Percentiles rank a stretch among this genome's conserved stretches.
These are phyloP conservation scores for Didymellaceae sp. DNA, from an alignment of 2,329 filamentous ascomycete genomes.

Conservation along the genomic window DNA sequence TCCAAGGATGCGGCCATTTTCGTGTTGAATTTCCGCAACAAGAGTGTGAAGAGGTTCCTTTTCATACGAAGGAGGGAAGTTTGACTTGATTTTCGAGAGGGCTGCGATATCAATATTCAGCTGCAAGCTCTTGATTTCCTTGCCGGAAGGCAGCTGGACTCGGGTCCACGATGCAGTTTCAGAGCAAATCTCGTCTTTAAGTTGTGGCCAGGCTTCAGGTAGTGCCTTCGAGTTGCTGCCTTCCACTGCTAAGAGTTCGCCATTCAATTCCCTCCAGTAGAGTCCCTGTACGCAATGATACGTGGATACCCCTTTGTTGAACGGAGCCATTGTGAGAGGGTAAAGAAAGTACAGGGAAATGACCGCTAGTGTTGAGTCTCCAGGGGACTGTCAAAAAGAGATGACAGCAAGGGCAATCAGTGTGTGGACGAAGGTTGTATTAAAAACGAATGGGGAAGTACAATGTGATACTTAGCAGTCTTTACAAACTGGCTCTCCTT, in stretches of 20 bases:
- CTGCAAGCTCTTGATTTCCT: slow-evolving; percentile 30
- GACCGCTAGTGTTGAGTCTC: too few species aligned
- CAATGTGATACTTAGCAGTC: slow-evolving; percentile 12
- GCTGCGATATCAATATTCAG: slow-evolving; percentile 24
- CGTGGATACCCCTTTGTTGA: slow-evolving; percentile 39
- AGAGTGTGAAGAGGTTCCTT: slow-evolving; percentile 28
- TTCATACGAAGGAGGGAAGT: slow-evolving; percentile 31
- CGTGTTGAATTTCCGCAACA: slow-evolving; percentile 30
- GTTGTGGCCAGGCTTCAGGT: slow-evolving; percentile 27
- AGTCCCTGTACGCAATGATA: slow-evolving; percentile 39
- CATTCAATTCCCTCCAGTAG: slow-evolving; percentile 36
- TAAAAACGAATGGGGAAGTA: slow-evolving; percentile 13
- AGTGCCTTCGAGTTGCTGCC: slow-evolving; percentile 32
- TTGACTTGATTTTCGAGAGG: slow-evolving; percentile 29
- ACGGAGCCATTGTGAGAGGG: slow-evolving; percentile 30
- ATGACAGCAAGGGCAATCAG: neutral
- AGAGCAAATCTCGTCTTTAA: slow-evolving; percentile 27
- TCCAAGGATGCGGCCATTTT: slow-evolving; percentile 30
- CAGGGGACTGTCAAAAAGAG: too few species aligned
- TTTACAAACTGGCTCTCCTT: slow-evolving; percentile 6
- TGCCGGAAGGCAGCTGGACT: slow-evolving; percentile 33
- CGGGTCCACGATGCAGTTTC: slow-evolving; percentile 21
- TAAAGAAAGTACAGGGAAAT: slow-evolving; percentile 12
- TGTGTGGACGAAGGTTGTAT: slow-evolving; percentile 10
- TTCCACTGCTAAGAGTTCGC: slow-evolving; percentile 33